phyloP scores from a whole-genome alignment of 345 rosid genomes.

The Camelina hispida region DNA sequence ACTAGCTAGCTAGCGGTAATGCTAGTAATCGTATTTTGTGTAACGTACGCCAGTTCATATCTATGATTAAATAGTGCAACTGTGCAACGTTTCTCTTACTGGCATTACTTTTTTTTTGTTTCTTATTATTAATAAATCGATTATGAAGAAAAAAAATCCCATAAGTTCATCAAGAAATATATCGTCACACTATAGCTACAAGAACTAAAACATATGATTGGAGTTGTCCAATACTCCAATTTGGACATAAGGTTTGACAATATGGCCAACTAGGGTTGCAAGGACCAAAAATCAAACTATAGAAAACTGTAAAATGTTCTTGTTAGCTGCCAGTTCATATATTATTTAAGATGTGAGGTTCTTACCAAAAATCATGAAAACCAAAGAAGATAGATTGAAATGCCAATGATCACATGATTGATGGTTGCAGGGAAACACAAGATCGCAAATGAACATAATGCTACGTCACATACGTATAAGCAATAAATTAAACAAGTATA shows the following conservation, averaged over 20 bases:
- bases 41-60: slow-evolving; percentile 4
- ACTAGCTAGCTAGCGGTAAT: slow-evolving; percentile 1
- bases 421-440: slow-evolving; percentile 17
- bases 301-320: too few relatives aligned
- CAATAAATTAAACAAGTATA: not conserved
- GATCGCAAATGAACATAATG: not conserved
- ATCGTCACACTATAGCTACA: not conserved
- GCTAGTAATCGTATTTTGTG: slow-evolving; percentile 33
- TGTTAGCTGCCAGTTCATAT: not conserved
- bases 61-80: not conserved
- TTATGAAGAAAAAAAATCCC: not conserved
- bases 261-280: slow-evolving; percentile 2
- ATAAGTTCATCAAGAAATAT: not conserved
- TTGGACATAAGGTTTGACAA: not conserved
- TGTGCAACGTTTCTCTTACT: not conserved
- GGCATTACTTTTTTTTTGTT: not conserved
- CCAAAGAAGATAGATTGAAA: not conserved
- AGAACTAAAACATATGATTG: not conserved
- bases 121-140: too few relatives aligned
- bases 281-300: not conserved
- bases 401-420: slow-evolving; percentile 9
- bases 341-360: not conserved
- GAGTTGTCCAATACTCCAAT: too few relatives aligned
- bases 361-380: not conserved
- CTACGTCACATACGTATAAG: not conserved